Percentiles rank a stretch among this genome's conserved stretches.
Evolutionary conservation across 768 basidiomycete species (phyloP).

Genomic region (Nevesoporus exiguus): DNA sequence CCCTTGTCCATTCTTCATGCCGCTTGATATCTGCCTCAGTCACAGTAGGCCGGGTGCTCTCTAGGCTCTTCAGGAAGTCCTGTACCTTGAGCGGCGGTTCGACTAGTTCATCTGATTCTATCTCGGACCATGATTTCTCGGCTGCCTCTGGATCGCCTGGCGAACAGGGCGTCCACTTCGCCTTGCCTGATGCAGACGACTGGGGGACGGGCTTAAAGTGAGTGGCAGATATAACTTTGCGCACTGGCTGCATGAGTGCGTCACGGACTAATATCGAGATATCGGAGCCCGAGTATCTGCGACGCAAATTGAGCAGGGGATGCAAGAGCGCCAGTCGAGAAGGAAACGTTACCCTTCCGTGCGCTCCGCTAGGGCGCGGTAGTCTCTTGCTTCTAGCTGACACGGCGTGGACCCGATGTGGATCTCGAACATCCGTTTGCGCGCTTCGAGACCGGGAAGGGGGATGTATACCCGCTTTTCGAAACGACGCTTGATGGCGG

Average conservation of each 20-base stretch:
- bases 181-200: conserved; percentile 20
- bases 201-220: conserved; percentile 74
- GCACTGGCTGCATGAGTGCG: conserved; percentile 97
- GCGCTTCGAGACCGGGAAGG: conserved; percentile 88
- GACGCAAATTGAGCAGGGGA: not conserved
- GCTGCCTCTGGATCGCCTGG: conserved; percentile 83
- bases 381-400: conserved; percentile 74
- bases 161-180: conserved; percentile 93
- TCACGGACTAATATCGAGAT: conserved; percentile 93
- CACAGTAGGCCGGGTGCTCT: conserved; percentile 82
- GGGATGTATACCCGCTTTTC: conserved; percentile 99
- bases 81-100: conserved; percentile 77
- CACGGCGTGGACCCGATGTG: conserved; percentile 94
- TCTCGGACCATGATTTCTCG: conserved; percentile 87
- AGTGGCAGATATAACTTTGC: conserved; percentile 92
- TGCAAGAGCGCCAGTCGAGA: not conserved
- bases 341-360: conserved; percentile 72
- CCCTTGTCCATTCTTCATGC: conserved; percentile 82
- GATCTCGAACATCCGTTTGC: conserved; percentile 94
- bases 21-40: conserved; percentile 80
- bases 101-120: conserved; percentile 83
- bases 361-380: conserved; percentile 71
- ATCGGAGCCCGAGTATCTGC: conserved; percentile 88
- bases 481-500: conserved; percentile 97
- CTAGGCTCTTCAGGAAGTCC: conserved; percentile 82